Percentiles rank a stretch among this genome's conserved stretches.
Conservation (phyloP, 768 basidiomycete genomes). For the Pleurotus pulmonarius region DNA sequence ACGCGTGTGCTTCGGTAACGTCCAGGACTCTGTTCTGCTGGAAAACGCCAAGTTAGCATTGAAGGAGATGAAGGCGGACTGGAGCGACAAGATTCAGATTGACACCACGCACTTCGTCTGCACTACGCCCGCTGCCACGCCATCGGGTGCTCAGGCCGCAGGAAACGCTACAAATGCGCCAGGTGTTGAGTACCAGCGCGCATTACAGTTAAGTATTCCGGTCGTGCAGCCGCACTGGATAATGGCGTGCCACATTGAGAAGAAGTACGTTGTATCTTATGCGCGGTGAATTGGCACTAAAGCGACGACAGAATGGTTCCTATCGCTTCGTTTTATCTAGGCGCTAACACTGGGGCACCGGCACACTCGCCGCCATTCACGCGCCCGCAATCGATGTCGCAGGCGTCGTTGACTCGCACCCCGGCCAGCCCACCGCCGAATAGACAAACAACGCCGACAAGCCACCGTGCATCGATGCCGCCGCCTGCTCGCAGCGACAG, state of each 20-base stretch:
- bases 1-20: conserved; percentile 90
- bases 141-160: conserved; percentile 50
- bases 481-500: conserved; percentile 42
- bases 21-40: conserved; percentile 70
- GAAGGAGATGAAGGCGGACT: conserved; percentile 82
- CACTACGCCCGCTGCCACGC: conserved; percentile 77
- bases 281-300: not conserved
- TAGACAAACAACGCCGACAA: conserved; percentile 27
- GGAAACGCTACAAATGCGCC: conserved; percentile 56
- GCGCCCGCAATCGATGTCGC: conserved; percentile 77
- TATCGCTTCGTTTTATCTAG: conserved; percentile 80
- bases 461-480: conserved; percentile 69
- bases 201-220: conserved; percentile 89
- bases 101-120: conserved; percentile 99
- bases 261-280: conserved; percentile 51
- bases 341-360: conserved; percentile 51
- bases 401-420: conserved; percentile 49
- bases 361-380: conserved; percentile 35
- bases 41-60: conserved; percentile 82
- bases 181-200: conserved; percentile 91
- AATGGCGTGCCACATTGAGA: conserved; percentile 81
- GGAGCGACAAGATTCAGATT: conserved; percentile 92
- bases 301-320: conserved; percentile 71
- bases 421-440: conserved; percentile 30
- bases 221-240: conserved; percentile 96